Evolutionary conservation across 208 protist species (phyloP).

Genomic region (Novymonas esmeraldas): DNA sequence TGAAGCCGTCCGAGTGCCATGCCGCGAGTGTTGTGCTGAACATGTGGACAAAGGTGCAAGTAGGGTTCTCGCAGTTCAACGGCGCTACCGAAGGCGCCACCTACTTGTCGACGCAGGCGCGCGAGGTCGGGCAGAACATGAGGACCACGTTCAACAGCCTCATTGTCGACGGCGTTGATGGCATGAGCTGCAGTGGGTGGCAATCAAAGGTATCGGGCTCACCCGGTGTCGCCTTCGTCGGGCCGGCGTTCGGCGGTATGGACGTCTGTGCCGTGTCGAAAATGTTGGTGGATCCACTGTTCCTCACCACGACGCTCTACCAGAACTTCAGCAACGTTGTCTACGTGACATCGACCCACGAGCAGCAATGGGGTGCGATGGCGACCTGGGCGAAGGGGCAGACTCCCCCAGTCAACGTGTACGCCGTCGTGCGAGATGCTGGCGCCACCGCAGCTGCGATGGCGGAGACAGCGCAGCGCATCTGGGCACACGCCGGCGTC

Average conservation of each 20-base stretch:
- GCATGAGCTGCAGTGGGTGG: background rate
- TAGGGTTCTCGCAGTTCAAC: constrained; percentile 7
- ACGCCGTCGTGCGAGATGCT: background rate
- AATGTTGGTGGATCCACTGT: constrained; percentile 20
- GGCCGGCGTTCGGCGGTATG: background rate
- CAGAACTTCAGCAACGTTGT: constrained; percentile 25
- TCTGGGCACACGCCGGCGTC: background rate
- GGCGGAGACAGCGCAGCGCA: background rate
- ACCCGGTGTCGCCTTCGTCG: constrained; percentile 1
- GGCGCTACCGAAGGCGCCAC: background rate
- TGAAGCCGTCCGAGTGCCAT: constrained; percentile 17
- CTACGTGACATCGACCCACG: constrained; percentile 29
- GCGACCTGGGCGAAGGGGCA: constrained; percentile 11
- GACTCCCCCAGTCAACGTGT: background rate
- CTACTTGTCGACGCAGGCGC: constrained; percentile 21
- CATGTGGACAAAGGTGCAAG: constrained; percentile 10
- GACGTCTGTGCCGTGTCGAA: background rate
- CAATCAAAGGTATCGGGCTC: background rate
- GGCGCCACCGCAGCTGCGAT: background rate
- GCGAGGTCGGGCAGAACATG: no score
- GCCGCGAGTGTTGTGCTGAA: constrained; percentile 16
- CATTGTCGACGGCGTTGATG: background rate
- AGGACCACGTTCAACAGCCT: background rate
- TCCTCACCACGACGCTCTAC: constrained; percentile 12
- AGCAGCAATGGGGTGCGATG: constrained; percentile 30